phyloP scores from a whole-genome alignment of 169 alveolate genomes.

The Plasmodium gaboni region DNA sequence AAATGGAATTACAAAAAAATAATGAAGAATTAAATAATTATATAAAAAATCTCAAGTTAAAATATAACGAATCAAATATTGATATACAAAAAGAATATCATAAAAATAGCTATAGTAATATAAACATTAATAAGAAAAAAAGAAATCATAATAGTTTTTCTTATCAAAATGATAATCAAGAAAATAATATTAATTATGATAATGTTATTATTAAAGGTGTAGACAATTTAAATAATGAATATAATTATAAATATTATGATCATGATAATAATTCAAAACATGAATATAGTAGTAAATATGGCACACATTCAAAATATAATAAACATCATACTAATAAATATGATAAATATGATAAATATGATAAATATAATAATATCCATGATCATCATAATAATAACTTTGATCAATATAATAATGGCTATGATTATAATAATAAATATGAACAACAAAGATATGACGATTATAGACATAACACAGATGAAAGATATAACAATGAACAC shows the following conservation, averaged over 20 bases:
- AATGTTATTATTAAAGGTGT: neutral
- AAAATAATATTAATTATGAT: neutral
- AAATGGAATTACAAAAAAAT: constrained; percentile 22
- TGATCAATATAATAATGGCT: neutral
- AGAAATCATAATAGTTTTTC: too few relatives aligned
- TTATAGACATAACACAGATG: constrained; percentile 14
- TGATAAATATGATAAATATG: too few relatives aligned
- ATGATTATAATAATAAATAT: too few relatives aligned
- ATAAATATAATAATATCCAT: neutral
- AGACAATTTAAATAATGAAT: neutral
- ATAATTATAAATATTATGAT: neutral
- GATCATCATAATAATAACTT: neutral
- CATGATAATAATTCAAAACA: neutral
- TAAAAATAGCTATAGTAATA: neutral
- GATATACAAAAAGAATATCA: neutral
- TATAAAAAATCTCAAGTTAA: constrained; percentile 12
- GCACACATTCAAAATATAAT: neutral
- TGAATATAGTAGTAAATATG: neutral
- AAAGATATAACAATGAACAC: neutral
- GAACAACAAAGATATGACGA: constrained; percentile 4
- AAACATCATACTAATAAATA: too few relatives aligned
- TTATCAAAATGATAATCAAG: too few relatives aligned
- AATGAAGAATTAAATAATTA: constrained; percentile 21
- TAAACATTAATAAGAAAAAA: neutral
- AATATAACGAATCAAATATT: neutral